These are phyloP conservation scores for Secale cereale DNA, from an alignment of 176 grass and related monocot species.

Conservation along the genomic window DNA sequence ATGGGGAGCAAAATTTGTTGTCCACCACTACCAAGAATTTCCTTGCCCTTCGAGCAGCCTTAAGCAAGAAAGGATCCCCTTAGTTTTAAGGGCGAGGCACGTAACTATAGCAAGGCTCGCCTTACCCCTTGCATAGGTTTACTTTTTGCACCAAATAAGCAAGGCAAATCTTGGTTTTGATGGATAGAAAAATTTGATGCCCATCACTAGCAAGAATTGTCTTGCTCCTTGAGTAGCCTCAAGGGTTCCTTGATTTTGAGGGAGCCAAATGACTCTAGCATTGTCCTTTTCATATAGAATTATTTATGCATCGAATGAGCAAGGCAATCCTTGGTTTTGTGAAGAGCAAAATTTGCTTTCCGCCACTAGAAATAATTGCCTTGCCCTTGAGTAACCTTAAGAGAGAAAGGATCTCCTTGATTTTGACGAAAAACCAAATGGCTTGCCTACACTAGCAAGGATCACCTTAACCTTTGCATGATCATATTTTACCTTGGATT, in stretches of 20 bases:
- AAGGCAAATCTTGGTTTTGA: not conserved
- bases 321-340: not conserved
- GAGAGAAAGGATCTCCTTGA: too few species aligned
- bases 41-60: not conserved
- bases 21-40: not conserved
- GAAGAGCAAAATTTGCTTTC: not conserved
- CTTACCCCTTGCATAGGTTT: too few species aligned
- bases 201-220: not conserved
- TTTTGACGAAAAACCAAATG: too few species aligned
- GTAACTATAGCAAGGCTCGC: too few species aligned
- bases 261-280: too few species aligned
- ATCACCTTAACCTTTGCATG: too few species aligned
- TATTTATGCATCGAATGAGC: too few species aligned
- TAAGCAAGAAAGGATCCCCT: not conserved
- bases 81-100: too few species aligned
- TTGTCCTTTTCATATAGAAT: too few species aligned
- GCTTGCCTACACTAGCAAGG: too few species aligned
- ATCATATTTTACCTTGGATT: too few species aligned
- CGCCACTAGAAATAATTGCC: not conserved
- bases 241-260: not conserved
- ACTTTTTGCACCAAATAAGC: too few species aligned
- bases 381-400: not conserved
- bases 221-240: not conserved
- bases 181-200: not conserved
- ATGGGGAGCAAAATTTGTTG: not conserved